phyloP scores from a whole-genome alignment of 225 moss, liverwort and hornwort species.

The Pseudisothecium myosuroides region DNA sequence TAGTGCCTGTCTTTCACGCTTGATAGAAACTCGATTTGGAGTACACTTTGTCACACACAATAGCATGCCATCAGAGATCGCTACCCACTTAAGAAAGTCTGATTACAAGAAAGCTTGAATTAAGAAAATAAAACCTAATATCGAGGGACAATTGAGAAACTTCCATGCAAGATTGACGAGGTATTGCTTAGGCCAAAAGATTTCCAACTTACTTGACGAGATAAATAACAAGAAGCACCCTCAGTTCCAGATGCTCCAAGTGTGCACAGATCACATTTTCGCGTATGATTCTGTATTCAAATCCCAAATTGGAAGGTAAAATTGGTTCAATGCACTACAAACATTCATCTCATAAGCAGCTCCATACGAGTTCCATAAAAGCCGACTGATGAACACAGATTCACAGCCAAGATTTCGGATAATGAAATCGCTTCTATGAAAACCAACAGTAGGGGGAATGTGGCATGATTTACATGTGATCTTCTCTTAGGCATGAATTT shows the following conservation, averaged over 20 bases:
- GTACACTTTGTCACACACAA: not conserved
- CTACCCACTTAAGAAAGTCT: not conserved
- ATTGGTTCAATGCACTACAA: not conserved
- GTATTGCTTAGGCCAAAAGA: not conserved
- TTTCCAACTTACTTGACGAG: slow-evolving; percentile 38
- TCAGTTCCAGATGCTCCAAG: slow-evolving; percentile 33
- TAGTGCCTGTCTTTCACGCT: not conserved
- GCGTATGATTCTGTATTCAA: slow-evolving; percentile 30
- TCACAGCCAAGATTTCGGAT: not conserved
- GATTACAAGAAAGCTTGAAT: not conserved
- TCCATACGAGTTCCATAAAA: not conserved
- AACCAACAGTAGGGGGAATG: not conserved
- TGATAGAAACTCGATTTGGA: not conserved
- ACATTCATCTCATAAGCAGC: not conserved
- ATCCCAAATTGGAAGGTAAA: not conserved
- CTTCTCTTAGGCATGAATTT: not conserved
- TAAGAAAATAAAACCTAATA: not conserved
- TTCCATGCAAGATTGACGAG: not conserved
- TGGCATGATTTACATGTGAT: not conserved
- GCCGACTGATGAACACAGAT: not conserved
- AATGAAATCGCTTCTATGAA: not conserved
- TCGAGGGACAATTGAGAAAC: not conserved
- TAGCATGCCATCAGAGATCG: not conserved
- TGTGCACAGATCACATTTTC: slow-evolving; percentile 24
- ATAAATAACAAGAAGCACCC: slow-evolving; percentile 37